phyloP scores from a whole-genome alignment of 2,329 filamentous ascomycete species.

The Verticillium longisporum region DNA sequence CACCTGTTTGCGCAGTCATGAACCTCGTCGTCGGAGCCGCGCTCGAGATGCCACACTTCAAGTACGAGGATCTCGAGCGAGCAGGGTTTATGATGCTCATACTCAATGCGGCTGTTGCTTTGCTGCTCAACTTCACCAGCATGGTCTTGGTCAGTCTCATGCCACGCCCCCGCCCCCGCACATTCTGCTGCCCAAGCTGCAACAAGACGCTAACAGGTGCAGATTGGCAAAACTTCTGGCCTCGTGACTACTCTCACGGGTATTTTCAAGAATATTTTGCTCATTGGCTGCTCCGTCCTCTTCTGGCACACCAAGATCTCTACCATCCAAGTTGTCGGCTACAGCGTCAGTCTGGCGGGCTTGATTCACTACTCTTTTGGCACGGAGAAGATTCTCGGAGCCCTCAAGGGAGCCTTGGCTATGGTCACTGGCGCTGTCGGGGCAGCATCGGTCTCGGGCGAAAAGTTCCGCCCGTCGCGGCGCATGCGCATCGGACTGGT shows the following conservation, averaged over 20 bases:
- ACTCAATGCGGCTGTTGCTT: constrained; percentile 69
- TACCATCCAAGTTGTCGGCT: constrained; percentile 72
- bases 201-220: constrained; percentile 9
- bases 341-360: constrained; percentile 46
- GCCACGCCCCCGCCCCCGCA: background rate
- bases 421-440: background rate
- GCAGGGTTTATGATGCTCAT: constrained; percentile 68
- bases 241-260: constrained; percentile 80
- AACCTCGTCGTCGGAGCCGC: constrained; percentile 67
- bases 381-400: constrained; percentile 5
- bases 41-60: constrained; percentile 64
- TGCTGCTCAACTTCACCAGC: constrained; percentile 75
- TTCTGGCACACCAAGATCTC: constrained; percentile 74
- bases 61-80: constrained; percentile 61
- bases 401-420: background rate
- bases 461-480: background rate
- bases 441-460: background rate
- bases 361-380: background rate
- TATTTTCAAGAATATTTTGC: constrained; percentile 80
- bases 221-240: constrained; percentile 84
- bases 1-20: constrained; percentile 75
- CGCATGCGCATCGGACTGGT: background rate
- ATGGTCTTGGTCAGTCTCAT: constrained; percentile 65
- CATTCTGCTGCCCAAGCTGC: background rate
- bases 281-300: constrained; percentile 70